Evolutionary conservation across 2,329 filamentous ascomycete species (phyloP).

Genomic region (Venturia aucupariae): DNA sequence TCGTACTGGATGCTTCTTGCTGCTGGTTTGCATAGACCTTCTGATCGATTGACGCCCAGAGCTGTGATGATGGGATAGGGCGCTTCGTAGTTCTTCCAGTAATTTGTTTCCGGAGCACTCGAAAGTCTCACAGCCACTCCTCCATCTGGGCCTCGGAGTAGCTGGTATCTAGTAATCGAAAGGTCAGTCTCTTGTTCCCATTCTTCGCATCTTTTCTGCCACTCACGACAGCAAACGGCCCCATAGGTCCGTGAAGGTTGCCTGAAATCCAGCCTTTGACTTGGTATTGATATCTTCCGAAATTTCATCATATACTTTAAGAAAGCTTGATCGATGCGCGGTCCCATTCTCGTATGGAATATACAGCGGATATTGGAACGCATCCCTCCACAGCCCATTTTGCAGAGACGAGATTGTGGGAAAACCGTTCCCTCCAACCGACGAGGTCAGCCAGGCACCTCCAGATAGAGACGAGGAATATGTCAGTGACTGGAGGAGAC

Average conservation of each 20-base stretch:
- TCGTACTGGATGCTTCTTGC: constrained; percentile 55
- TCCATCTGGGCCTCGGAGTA: constrained; percentile 30
- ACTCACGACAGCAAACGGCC: constrained; percentile 30
- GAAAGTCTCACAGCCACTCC: constrained; percentile 30
- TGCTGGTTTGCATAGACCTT: constrained; percentile 32
- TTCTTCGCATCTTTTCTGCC: neutral
- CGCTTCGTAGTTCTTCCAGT: constrained; percentile 32
- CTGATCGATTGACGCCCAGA: constrained; percentile 43
- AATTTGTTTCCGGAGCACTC: constrained; percentile 25
- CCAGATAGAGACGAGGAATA: constrained; percentile 39
- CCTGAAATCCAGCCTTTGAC: constrained; percentile 29
- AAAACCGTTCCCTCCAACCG: constrained; percentile 38
- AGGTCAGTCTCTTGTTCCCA: neutral
- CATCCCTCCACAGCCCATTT: constrained; percentile 29
- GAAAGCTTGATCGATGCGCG: neutral
- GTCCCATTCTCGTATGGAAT: neutral
- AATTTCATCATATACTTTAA: constrained; percentile 18
- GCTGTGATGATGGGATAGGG: constrained; percentile 40
- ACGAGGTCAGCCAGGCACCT: constrained; percentile 37
- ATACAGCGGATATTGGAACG: neutral
- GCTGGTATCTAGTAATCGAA: constrained; percentile 32
- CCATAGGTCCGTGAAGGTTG: constrained; percentile 34
- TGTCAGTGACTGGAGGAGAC: constrained; percentile 37
- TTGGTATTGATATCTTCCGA: constrained; percentile 29
- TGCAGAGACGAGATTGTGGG: constrained; percentile 34